Percentiles rank a stretch among this genome's conserved stretches.
Evolutionary conservation across 192 early-diverging fungal species (phyloP).

Genomic region (Endogone sp.): DNA sequence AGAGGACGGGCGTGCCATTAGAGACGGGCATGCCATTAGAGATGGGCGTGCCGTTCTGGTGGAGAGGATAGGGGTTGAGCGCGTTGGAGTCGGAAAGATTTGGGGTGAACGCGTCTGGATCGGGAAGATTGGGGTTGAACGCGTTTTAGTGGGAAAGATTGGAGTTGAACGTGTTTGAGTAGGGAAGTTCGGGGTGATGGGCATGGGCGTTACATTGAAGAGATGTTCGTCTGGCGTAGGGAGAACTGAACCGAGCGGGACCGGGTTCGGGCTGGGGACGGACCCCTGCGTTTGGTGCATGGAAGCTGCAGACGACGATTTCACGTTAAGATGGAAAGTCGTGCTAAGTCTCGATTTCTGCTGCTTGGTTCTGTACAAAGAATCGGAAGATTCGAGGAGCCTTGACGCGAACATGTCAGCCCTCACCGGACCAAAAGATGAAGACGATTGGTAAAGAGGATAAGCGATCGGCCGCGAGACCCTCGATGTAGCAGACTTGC

Average conservation of each 20-base stretch:
- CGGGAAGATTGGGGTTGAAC: slow-evolving; percentile 3
- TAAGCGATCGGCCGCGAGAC: neutral
- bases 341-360: neutral
- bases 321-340: neutral
- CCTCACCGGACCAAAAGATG: neutral
- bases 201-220: neutral
- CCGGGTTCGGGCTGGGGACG: neutral
- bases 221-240: neutral
- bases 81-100: neutral
- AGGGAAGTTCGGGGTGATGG: neutral
- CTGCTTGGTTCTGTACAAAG: too few species aligned
- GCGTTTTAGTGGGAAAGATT: neutral
- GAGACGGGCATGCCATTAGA: too few species aligned
- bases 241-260: neutral
- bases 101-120: too few species aligned
- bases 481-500: neutral
- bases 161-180: neutral
- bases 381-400: neutral
- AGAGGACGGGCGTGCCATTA: too few species aligned
- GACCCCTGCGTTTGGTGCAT: neutral
- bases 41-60: too few species aligned
- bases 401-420: neutral
- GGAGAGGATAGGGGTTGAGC: neutral
- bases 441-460: neutral
- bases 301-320: neutral